Conservation (phyloP, 2,329 filamentous ascomycete species). For the Ambrosiella xylebori region DNA sequence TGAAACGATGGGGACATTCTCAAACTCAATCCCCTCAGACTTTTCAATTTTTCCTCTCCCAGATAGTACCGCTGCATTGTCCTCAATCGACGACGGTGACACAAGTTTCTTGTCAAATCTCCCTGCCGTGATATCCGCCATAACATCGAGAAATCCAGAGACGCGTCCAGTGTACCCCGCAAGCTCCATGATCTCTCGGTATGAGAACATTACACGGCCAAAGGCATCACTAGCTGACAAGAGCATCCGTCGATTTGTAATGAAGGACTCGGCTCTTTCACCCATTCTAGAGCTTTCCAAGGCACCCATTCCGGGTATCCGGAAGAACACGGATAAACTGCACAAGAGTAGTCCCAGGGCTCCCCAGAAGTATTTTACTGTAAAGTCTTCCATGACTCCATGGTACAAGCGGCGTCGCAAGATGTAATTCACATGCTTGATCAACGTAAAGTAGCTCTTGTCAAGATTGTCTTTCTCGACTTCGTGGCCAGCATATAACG, state of each 20-base stretch:
- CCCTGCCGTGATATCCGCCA: conserved; percentile 79
- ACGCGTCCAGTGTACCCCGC: conserved; percentile 92
- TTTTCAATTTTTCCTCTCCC: conserved; percentile 70
- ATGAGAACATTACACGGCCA: conserved; percentile 91
- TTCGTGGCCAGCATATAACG: conserved; percentile 78
- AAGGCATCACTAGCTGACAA: conserved; percentile 90
- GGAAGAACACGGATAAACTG: conserved; percentile 90
- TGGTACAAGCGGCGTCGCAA: conserved; percentile 82
- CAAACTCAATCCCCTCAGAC: conserved; percentile 69
- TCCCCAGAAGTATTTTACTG: conserved; percentile 99
- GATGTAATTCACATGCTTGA: conserved; percentile 97
- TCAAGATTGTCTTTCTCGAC: conserved; percentile 92
- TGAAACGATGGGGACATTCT: conserved; percentile 85
- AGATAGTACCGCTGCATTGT: conserved; percentile 66
- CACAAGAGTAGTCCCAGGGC: conserved; percentile 81
- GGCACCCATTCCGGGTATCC: conserved; percentile 38
- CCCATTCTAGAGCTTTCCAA: conserved; percentile 46
- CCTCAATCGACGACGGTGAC: conserved; percentile 65
- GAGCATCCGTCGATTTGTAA: conserved; percentile 84
- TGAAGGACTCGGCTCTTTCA: conserved; percentile 59
- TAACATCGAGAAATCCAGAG: conserved; percentile 74
- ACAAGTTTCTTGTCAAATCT: conserved; percentile 95
- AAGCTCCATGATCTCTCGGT: conserved; percentile 91
- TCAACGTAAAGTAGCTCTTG: conserved; percentile 96
- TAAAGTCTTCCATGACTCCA: conserved; percentile 98